Base-by-base conservation (phyloP, 2,329 filamentous ascomycete species). In the Claviceps sp. region DNA sequence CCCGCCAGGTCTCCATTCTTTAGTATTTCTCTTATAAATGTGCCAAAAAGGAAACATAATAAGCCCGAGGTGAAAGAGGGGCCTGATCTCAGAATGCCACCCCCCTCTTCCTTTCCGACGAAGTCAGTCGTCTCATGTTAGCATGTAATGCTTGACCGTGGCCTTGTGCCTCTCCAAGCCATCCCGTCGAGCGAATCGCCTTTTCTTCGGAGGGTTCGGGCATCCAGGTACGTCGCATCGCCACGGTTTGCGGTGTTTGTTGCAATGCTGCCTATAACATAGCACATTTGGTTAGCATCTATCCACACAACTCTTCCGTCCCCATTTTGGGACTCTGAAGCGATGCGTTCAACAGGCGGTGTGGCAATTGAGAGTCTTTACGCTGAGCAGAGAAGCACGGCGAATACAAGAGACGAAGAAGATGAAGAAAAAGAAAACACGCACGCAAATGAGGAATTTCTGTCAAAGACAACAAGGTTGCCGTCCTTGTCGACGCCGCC, bases 161-260 rank as follows among this genome's bases (percentile, higher is more conserved):
- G 63, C 56, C 52, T 67, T 68, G 56, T 71, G 69, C 48, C 69
- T 65, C 50, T 70, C 65, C n/a, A 71, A 57, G 18, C 69, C 69
- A 54, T 71, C 69, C 52, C 67, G 64, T 49, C 69, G 67, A 11
- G 69, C 69, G 52, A 71, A 71, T 18, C 63, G 64, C 50, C 69
- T 67, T 53, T 70, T 71, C 52, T 70, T 69, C 11, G 65, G 64
- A 8, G 66, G 66, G 42, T 71, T 71, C 13, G 69, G 69, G 41
- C 69, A 71, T 8, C 68, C 65, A 43, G 63, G 62, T 22, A 67
- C 51, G 42, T 65, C 62, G 57, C 69, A 71, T 22, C 65, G 64
- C 65, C 67, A 71, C 16, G 69, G 69, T 54, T 70, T 71, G 26
- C 65, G 62, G 54, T 71, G 69, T 47, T 71, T 71, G 58, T 71